phyloP scores from a whole-genome alignment of 257 asterid genomes.

The Nicotiana attenuata region DNA sequence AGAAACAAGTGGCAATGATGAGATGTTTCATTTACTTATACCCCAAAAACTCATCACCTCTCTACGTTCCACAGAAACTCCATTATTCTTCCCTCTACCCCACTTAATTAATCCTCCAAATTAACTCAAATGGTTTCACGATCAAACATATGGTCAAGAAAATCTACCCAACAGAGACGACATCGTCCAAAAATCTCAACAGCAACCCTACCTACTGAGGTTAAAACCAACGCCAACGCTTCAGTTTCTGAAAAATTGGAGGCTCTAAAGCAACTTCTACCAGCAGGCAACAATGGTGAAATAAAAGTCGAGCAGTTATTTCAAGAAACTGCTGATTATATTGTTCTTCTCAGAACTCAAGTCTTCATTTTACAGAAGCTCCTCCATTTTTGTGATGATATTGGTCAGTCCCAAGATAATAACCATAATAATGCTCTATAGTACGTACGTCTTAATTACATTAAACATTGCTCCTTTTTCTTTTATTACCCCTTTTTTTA shows the following conservation, averaged over 20 bases:
- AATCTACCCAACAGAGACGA: conserved; percentile 14
- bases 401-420: conserved; percentile 23
- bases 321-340: conserved; percentile 70
- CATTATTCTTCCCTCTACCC: neutral
- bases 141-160: conserved; percentile 31
- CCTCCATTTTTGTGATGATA: conserved; percentile 50
- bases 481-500: neutral
- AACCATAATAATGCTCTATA: conserved; percentile 37
- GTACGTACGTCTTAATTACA: neutral
- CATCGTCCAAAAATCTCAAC: conserved; percentile 10
- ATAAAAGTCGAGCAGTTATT: conserved; percentile 52
- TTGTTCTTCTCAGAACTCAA: conserved; percentile 59
- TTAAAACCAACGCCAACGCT: too few species aligned
- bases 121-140: conserved; percentile 33
- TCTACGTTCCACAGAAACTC: neutral
- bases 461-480: neutral
- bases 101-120: neutral
- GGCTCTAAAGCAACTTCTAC: conserved; percentile 61
- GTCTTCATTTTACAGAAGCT: conserved; percentile 61
- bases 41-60: neutral
- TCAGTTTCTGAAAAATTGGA: conserved; percentile 57
- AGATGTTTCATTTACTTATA: conserved; percentile 28
- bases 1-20: conserved; percentile 24
- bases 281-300: conserved; percentile 22
- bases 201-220: too few species aligned